Evolutionary conservation across 1,139 yeast species (phyloP).

Genomic region (Maudiozyma humilis): DNA sequence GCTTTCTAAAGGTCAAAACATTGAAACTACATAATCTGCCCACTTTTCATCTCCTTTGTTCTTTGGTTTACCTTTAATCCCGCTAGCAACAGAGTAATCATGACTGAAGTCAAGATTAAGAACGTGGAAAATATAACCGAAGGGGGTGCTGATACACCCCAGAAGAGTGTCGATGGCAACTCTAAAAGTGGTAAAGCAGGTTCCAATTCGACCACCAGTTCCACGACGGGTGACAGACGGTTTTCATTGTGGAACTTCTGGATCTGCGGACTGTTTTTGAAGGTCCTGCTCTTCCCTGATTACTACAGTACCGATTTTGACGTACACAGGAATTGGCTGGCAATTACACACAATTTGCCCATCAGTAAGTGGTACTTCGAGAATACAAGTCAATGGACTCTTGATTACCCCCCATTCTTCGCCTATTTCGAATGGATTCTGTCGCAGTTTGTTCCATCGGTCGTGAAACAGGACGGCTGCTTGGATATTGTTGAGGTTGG

Average conservation of each 20-base stretch:
- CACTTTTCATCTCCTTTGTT: too few species aligned
- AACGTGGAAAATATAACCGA: neutral
- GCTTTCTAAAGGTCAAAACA: too few species aligned
- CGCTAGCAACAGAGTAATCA: too few species aligned
- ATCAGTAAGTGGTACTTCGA: constrained; percentile 76
- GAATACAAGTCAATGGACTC: constrained; percentile 83
- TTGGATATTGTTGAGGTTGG: constrained; percentile 62
- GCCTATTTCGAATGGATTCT: constrained; percentile 87
- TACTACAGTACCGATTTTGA: constrained; percentile 72
- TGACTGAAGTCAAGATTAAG: neutral
- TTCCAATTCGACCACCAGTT: too few species aligned
- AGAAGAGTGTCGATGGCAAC: neutral
- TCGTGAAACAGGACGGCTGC: constrained; percentile 68
- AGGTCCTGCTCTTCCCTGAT: constrained; percentile 37
- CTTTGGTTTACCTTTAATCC: too few species aligned
- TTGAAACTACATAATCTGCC: too few species aligned
- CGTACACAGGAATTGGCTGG: constrained; percentile 95
- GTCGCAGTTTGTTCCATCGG: constrained; percentile 59
- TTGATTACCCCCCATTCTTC: constrained; percentile 95
- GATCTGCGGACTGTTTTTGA: constrained; percentile 52
- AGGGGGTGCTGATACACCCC: neutral
- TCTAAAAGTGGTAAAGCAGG: neutral
- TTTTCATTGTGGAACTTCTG: constrained; percentile 55
- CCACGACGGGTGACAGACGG: constrained; percentile 30
- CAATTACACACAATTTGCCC: constrained; percentile 78